Base-by-base conservation (phyloP, 2,329 filamentous ascomycete species). In the Pseudohalonectria lignicola region DNA sequence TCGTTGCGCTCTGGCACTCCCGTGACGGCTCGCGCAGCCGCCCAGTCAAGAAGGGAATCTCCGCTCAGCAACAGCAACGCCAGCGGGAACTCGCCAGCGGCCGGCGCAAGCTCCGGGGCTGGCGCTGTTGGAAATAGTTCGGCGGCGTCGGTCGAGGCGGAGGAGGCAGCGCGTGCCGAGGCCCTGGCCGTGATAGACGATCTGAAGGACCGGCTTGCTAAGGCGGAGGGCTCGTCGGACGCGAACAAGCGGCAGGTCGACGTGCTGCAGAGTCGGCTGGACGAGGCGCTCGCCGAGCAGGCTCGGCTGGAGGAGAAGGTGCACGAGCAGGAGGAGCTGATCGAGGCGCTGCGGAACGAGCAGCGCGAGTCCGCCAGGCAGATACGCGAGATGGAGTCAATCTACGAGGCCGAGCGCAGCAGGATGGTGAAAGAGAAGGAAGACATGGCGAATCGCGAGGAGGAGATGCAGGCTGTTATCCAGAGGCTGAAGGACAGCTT, bases 381-480 rank as follows among this genome's bases (percentile, higher is more conserved):
- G 59, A 84, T 86, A 53, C 78, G 90, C 46, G 92, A 98, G 57
- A 79, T 95, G 64, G 88, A 95, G 60, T 79, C 80, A 46, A 88
- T 93, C 46, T 93, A 94, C 57, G 90, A 96, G 59, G 79, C 83
- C 32, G 92, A 98, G 62, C 77, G 86, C 45, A 85, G 81, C 53
- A 78, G 85, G 39, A 83, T 90, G 63, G 78, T 86, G 53, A 86
- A 88, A 61, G 90, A 96, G 59, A 92, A 93, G 64, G 88, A 95
- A 47, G 86, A 93, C 49, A 82, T 88, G 60, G 69, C 74, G 39
- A 82, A 81, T 49, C 74, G 81, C 41, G 87, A 95, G 55, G 87
- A 94, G 53, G 87, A 94, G 58, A 79, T 96, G 73, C 86, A 94
- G 59, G 69, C 76, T 41, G 82, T 90, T 39, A 92, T 96, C 53